phyloP scores from a whole-genome alignment of 1,284 basidiomycete genomes.

The Papiliotrema flavescens region DNA sequence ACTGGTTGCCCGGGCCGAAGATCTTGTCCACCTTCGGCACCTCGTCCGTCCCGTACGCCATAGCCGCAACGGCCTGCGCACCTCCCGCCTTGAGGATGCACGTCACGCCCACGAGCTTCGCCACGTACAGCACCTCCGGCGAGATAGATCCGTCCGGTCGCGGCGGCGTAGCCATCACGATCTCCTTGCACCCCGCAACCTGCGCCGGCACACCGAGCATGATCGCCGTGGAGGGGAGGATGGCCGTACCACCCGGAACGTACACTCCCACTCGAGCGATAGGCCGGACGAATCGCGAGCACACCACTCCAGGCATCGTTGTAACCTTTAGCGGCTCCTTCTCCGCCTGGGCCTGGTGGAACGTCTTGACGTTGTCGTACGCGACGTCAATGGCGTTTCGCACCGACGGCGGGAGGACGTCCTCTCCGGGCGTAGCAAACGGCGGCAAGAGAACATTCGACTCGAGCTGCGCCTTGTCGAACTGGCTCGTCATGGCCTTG shows the following conservation, averaged over 20 bases:
- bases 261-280: conserved; percentile 95
- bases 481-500: conserved; percentile 85
- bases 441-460: conserved; percentile 51
- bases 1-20: conserved; percentile 98
- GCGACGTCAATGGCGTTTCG: conserved; percentile 84
- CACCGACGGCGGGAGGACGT: conserved; percentile 62
- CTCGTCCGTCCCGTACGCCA: conserved; percentile 92
- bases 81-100: conserved; percentile 91
- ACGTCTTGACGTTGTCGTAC: conserved; percentile 85
- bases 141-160: conserved; percentile 84
- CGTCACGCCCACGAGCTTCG: conserved; percentile 78
- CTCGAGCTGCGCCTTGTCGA: conserved; percentile 66
- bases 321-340: conserved; percentile 74
- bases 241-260: conserved; percentile 94
- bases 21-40: conserved; percentile 99
- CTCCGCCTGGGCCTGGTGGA: conserved; percentile 81
- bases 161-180: conserved; percentile 93
- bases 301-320: conserved; percentile 97
- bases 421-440: conserved; percentile 49
- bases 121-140: conserved; percentile 93
- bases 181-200: conserved; percentile 89
- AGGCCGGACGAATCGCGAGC: conserved; percentile 87
- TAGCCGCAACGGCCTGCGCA: conserved; percentile 92
- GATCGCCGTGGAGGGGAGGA: conserved; percentile 92
- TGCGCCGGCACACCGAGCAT: conserved; percentile 98